Evolutionary conservation across 352 stramenopile species (phyloP).

Genomic region (Phytopythium boreale): DNA sequence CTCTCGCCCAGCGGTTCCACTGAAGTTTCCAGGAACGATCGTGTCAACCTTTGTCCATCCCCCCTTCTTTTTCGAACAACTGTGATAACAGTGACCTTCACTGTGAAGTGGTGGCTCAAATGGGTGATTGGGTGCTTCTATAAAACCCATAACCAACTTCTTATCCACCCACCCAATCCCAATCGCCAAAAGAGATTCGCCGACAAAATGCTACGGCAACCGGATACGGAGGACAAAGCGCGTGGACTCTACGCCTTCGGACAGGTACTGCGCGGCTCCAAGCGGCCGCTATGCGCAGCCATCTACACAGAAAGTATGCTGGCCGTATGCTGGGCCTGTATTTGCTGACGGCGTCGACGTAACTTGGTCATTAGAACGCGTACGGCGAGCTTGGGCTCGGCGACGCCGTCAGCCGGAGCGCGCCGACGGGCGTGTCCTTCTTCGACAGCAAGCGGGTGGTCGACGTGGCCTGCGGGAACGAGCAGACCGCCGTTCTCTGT

Average conservation of each 20-base stretch:
- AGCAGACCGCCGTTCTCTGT: conserved; percentile 86
- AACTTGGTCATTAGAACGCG: conserved; percentile 61
- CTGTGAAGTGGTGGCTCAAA: neutral
- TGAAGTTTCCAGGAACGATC: neutral
- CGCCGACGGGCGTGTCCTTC: conserved; percentile 41
- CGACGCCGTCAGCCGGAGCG: conserved; percentile 69
- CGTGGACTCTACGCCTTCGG: conserved; percentile 40
- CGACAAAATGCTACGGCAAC: neutral
- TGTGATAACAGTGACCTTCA: neutral
- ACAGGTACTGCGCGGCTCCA: conserved; percentile 21
- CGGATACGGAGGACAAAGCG: conserved; percentile 11
- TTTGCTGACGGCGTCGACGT: neutral
- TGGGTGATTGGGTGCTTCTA: too few species aligned
- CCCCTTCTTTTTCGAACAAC: neutral
- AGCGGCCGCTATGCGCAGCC: neutral
- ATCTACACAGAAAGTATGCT: neutral
- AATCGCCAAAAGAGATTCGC: neutral
- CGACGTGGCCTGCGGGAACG: conserved; percentile 88
- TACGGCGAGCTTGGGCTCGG: conserved; percentile 91
- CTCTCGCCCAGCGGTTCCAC: neutral
- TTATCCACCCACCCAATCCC: neutral
- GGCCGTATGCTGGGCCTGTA: neutral
- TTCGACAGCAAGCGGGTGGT: conserved; percentile 46
- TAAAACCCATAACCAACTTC: too few species aligned
- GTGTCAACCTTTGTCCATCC: neutral